phyloP scores from a whole-genome alignment of 2,329 filamentous ascomycete genomes.

The Venturia pyrina region DNA sequence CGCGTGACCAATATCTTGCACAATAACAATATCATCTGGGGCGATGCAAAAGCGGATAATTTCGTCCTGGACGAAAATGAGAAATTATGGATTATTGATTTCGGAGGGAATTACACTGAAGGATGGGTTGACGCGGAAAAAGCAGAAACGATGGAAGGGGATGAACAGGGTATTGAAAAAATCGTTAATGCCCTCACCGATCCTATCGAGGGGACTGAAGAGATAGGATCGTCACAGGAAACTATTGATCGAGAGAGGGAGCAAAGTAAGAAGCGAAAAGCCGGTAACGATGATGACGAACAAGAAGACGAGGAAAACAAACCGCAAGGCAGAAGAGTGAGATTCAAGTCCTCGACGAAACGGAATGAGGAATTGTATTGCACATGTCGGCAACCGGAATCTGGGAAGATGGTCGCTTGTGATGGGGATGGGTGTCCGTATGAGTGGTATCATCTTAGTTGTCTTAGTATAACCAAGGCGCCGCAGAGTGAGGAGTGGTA shows the following conservation, averaged over 20 bases:
- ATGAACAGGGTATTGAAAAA: constrained; percentile 2
- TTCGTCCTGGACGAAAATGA: constrained; percentile 28
- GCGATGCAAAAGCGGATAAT: constrained; percentile 31
- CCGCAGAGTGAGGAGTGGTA: constrained; percentile 30
- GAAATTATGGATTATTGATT: constrained; percentile 30
- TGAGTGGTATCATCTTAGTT: constrained; percentile 79
- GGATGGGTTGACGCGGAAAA: constrained; percentile 28
- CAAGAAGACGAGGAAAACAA: not conserved
- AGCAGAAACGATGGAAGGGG: constrained; percentile 20
- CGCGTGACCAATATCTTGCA: constrained; percentile 20
- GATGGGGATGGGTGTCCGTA: constrained; percentile 62
- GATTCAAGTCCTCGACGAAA: not conserved
- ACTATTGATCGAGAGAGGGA: not conserved
- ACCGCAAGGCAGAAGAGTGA: not conserved
- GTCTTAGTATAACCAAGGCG: constrained; percentile 68
- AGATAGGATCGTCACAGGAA: not conserved
- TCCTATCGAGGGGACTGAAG: constrained; percentile 1
- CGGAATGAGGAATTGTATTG: not conserved
- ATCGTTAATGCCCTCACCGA: constrained; percentile 11
- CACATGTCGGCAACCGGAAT: not conserved
- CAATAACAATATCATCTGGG: constrained; percentile 26
- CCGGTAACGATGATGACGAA: not conserved
- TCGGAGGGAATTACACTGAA: constrained; percentile 28
- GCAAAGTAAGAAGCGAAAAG: not conserved
- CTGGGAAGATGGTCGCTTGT: constrained; percentile 66